Percentiles rank a stretch among this genome's conserved stretches.
These are phyloP conservation scores for Tylopilus cervinicoccineus DNA, from an alignment of 768 basidiomycete species.

Conservation along the genomic window DNA sequence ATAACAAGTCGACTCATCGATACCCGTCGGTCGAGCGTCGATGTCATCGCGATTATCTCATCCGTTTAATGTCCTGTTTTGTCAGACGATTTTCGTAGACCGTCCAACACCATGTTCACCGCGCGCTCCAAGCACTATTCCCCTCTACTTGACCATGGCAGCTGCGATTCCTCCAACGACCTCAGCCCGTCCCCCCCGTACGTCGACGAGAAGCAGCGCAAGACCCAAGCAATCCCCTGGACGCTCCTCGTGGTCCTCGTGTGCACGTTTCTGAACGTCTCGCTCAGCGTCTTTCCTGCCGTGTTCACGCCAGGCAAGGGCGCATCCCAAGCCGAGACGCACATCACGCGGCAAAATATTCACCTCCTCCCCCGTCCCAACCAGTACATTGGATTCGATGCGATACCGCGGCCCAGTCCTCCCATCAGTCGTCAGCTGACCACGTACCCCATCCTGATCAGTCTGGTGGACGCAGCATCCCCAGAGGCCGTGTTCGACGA, in stretches of 20 bases:
- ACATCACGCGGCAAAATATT: constrained; percentile 7
- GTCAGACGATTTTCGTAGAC: not conserved
- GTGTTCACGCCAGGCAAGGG: not conserved
- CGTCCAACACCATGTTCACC: constrained; percentile 3
- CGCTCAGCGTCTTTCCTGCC: constrained; percentile 4
- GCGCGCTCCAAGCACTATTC: not conserved
- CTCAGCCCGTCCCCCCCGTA: not conserved
- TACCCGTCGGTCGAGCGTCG: not conserved
- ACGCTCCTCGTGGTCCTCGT: constrained; percentile 1
- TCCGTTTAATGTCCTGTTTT: not conserved
- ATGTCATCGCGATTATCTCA: not conserved
- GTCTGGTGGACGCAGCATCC: constrained; percentile 8
- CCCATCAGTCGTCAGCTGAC: constrained; percentile 1
- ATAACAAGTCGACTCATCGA: too few relatives aligned
- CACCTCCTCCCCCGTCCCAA: constrained; percentile 7
- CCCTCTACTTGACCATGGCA: not conserved
- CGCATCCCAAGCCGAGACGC: not conserved
- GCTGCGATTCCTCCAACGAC: constrained; percentile 1
- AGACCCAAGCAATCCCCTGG: constrained; percentile 2
- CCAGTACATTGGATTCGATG: constrained; percentile 11
- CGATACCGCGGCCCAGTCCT: constrained; percentile 4
- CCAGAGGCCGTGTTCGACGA: constrained; percentile 7
- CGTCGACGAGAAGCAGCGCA: not conserved
- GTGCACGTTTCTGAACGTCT: constrained; percentile 7
- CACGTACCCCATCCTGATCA: constrained; percentile 7